These are phyloP conservation scores for Diddensiella transvaalensis DNA, from an alignment of 805 yeast genomes.

Conservation along the genomic window DNA sequence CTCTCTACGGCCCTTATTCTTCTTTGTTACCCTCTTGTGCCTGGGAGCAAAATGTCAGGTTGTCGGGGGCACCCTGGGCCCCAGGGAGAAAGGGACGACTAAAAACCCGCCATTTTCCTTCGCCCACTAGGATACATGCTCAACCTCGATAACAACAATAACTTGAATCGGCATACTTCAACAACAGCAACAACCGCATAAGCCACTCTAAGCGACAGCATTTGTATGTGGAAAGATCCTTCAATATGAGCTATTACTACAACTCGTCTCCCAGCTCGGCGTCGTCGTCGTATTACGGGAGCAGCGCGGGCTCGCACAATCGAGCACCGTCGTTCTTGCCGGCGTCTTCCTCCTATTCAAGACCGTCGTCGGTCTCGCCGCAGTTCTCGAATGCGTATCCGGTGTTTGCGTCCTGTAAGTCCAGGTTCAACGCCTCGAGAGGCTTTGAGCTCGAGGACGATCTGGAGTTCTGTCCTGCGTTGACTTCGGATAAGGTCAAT, in stretches of 20 bases:
- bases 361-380: constrained; percentile 33
- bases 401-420: constrained; percentile 12
- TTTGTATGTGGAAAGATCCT: neutral
- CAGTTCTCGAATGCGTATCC: constrained; percentile 26
- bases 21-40: too few species aligned
- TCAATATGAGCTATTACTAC: constrained; percentile 17
- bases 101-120: too few species aligned
- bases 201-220: too few species aligned
- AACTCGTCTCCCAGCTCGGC: constrained; percentile 12
- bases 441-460: constrained; percentile 73
- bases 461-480: constrained; percentile 61
- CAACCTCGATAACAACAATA: too few species aligned
- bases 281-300: constrained; percentile 8
- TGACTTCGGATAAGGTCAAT: constrained; percentile 14
- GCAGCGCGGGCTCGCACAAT: constrained; percentile 1
- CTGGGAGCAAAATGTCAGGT: too few species aligned
- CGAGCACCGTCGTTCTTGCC: neutral
- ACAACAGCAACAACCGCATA: too few species aligned
- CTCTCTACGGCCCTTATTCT: too few species aligned
- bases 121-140: too few species aligned
- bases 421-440: constrained; percentile 55
- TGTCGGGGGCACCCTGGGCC: too few species aligned
- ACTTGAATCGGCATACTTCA: too few species aligned
- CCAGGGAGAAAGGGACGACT: too few species aligned
- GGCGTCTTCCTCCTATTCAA: constrained; percentile 12